Base-by-base conservation (phyloP, 192 early-diverging fungal genomes). In the Gamsiella multidivaricata region DNA sequence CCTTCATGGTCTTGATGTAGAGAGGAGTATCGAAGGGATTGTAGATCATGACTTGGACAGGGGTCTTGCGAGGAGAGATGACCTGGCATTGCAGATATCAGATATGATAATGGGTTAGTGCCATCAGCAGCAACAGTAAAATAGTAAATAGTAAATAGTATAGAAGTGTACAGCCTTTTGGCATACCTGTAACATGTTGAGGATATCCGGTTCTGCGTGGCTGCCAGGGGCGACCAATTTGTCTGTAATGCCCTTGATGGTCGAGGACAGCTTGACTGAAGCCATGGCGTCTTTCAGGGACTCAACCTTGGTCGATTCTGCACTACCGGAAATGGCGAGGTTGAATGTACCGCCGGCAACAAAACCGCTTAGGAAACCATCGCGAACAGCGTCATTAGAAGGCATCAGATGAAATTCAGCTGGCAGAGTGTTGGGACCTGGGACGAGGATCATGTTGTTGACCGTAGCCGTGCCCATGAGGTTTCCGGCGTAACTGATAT, bases 21-120 rank as follows among this genome's bases (percentile, higher is more conserved):
- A 88, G 51, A 32, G 81, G 76, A 58, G 85, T 58, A 65, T 80
- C 79, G 69, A 88, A 88, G n/a, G 87, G 87, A 66, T 88, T 84
- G 45, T 81, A 79, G 46, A 88, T 81, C 36, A 80, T 75, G 39
- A 88, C 83, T 47, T 81, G 67, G 14, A 83, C 82, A 52, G 74
- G 74, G 14, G 74, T 78, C 32, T 62, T 41, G 54, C 74, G 74
- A 23, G 65, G 54, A 26, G 34, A 14, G 32, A 49, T 12, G 28
- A 29, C 5, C 56, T 52, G 34, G 50, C 49, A 37, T 37, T 22
- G 25, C 8, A 17, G 12, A n/a, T n/a, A n/a, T n/a, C n/a, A n/a
- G 36, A 6, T 41, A 28, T 10, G 15, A 28, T 1, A 15, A 18
- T 1, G 2, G 1, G n/a, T 49, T 49, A 22, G 41, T 36, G 23